These are phyloP conservation scores for Pseudogymnoascus pannorum DNA, from an alignment of 2,329 filamentous ascomycete species.

Conservation along the genomic window DNA sequence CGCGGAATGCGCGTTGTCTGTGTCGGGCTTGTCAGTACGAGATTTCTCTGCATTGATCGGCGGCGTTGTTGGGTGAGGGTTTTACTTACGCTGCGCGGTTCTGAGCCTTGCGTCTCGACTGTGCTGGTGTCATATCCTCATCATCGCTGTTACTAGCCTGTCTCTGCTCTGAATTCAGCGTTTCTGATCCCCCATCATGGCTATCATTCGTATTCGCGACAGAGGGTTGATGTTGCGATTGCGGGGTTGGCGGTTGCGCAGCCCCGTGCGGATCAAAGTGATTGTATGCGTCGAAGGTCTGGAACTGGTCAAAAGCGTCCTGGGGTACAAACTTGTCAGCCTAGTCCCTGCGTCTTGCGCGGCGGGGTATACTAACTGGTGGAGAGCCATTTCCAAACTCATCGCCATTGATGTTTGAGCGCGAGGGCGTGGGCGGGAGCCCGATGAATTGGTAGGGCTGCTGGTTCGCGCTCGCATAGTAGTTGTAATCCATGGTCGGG, in stretches of 20 bases:
- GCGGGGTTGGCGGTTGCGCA: conserved; percentile 22
- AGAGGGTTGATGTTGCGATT: conserved; percentile 24
- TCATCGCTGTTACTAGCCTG: conserved; percentile 33
- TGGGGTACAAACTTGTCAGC: conserved; percentile 13
- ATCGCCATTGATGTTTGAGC: conserved; percentile 33
- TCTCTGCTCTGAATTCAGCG: conserved; percentile 19
- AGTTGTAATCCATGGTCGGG: conserved; percentile 48
- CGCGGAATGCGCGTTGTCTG: conserved; percentile 91
- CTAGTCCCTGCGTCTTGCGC: conserved; percentile 21
- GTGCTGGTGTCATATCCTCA: conserved; percentile 47
- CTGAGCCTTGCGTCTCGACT: conserved; percentile 60
- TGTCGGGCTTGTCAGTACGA: conserved; percentile 6
- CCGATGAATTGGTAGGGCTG: conserved; percentile 43
- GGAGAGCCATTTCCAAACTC: conserved; percentile 38
- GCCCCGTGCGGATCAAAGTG: conserved; percentile 20
- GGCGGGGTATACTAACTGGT: conserved; percentile 27
- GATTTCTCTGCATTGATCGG: background rate
- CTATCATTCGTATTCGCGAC: conserved; percentile 9
- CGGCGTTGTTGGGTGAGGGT: background rate
- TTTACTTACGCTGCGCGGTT: conserved; percentile 62
- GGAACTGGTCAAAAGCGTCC: conserved; percentile 26
- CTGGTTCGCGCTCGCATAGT: conserved; percentile 38
- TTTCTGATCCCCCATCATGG: background rate
- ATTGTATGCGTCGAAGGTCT: conserved; percentile 25
- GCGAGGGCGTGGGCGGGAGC: conserved; percentile 33